Base-by-base conservation (phyloP, 2,329 filamentous ascomycete species). In the Neopestalotiopsis sp. region DNA sequence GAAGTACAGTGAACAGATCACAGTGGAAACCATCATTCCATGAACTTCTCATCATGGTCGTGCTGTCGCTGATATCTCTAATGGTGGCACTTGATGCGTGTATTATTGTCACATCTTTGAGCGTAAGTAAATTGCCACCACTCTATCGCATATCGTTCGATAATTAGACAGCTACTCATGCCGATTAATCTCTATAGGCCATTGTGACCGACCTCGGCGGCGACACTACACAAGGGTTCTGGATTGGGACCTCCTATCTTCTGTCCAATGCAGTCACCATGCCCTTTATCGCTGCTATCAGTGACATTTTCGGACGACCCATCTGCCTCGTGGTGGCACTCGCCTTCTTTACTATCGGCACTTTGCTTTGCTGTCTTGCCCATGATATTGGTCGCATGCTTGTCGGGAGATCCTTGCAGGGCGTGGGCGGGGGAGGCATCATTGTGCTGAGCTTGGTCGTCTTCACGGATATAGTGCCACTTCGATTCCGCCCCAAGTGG, bases 271-370 rank as follows among this genome's bases (percentile, higher is more conserved):
- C 75, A 2, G 74, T 76, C 10, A 71, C 73, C n/a, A 77, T 77
- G 75, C 74, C 75, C 2, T 71, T 76, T 45, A 66, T 76, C n/a
- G 74, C 75, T 65, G 75, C 78, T 61, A 67, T 80, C 69, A 70
- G 75, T 77, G 70, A 75, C 67, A 68, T 82, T 72, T 75, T 79
- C 32, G 78, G 78, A 17, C 74, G 78, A 5, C 77, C 78, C 13
- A 67, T 73, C 17, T 72, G 74, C 12, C 72, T 80, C 14, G 71
- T 75, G n/a, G 67, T 73, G 20, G 74, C 77, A 17, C 67, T 79
- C 6, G 14, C 67, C 2, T 69, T 83, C 73, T 86, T 87, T 72
- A 81, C 77, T 1, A 56, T 76, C 30, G 83, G 82, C 20, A 84
- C 79, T 6, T 69, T 81, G 17, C 68, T 81, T 7, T 82, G 81